Percentiles rank a stretch among this genome's conserved stretches.
phyloP scores from a whole-genome alignment of 345 rosid genomes.

The Gossypioides kirkii region DNA sequence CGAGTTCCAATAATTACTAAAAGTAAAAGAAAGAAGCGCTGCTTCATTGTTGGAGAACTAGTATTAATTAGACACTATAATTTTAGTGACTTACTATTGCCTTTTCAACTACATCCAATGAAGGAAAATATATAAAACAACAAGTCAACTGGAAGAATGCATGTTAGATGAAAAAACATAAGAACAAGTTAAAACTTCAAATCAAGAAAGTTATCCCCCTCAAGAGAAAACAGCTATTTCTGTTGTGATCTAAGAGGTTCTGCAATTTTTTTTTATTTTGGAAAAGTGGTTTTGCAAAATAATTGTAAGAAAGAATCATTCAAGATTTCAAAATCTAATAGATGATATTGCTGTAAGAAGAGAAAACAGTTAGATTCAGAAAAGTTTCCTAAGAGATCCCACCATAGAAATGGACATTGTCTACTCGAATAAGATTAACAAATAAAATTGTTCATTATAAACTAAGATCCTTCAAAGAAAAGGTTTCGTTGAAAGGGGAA shows the following conservation, averaged over 20 bases:
- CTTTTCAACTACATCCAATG: neutral
- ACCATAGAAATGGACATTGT: neutral
- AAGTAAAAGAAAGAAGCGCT: neutral
- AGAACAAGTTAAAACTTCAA: neutral
- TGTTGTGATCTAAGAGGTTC: too few relatives aligned
- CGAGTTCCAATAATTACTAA: slow-evolving; percentile 26
- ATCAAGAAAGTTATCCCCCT: neutral
- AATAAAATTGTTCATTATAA: neutral
- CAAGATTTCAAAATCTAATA: neutral
- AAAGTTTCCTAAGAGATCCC: neutral
- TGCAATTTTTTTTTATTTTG: too few relatives aligned
- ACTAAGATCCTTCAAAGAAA: neutral
- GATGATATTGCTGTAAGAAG: neutral
- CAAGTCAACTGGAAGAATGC: neutral
- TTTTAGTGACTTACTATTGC: neutral
- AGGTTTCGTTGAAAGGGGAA: neutral
- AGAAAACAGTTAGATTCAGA: neutral
- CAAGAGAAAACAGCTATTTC: too few relatives aligned
- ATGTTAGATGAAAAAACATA: neutral
- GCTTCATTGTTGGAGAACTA: neutral
- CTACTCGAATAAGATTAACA: neutral
- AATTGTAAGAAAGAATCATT: neutral
- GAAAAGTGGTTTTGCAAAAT: neutral
- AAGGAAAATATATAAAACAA: neutral
- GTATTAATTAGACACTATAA: neutral